phyloP scores from a whole-genome alignment of 2,329 filamentous ascomycete genomes.

The Fusarium fujikuroi region DNA sequence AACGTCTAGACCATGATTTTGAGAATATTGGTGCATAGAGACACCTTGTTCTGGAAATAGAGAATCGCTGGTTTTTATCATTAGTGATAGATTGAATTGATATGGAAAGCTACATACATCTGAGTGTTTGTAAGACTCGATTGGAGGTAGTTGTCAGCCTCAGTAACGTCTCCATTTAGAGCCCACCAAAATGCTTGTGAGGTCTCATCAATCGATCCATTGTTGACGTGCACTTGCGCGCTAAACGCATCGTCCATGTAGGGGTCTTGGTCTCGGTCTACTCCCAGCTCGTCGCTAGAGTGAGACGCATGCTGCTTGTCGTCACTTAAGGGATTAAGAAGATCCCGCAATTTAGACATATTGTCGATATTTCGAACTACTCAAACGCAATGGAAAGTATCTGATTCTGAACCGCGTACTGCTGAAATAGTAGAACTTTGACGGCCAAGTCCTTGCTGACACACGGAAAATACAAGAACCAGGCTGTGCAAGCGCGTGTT shows the following conservation, averaged over 20 bases:
- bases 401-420: not conserved
- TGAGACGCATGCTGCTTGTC: accelerated
- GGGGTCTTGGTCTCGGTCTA: not conserved
- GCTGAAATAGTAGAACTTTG: not conserved
- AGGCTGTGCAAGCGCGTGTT: not conserved
- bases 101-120: not conserved
- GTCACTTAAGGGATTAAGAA: not conserved
- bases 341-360: not conserved
- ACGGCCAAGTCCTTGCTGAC: not conserved
- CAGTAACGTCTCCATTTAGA: not conserved
- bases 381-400: accelerated
- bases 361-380: not conserved
- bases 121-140: not conserved
- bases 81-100: not conserved
- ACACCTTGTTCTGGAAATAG: not conserved
- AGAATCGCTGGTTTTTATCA: not conserved
- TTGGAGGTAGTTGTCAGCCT: not conserved
- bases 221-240: accelerated
- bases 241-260: accelerated
- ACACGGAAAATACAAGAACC: not conserved
- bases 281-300: accelerated
- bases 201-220: accelerated
- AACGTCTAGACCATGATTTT: not conserved
- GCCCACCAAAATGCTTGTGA: not conserved
- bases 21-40: not conserved